These are phyloP conservation scores for Botryotinia calthae DNA, from an alignment of 2,329 filamentous ascomycete genomes.

Conservation along the genomic window DNA sequence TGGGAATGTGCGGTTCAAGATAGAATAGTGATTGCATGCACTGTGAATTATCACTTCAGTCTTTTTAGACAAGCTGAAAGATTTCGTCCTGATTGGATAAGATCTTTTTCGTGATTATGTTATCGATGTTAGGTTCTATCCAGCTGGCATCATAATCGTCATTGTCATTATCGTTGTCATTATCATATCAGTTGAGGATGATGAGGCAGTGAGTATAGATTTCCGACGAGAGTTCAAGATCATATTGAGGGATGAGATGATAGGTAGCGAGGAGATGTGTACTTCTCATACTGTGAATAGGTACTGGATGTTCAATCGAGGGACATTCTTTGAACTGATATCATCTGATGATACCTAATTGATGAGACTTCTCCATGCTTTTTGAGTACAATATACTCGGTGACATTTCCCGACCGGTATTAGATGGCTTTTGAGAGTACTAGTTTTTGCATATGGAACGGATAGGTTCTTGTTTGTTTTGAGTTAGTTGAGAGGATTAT, in stretches of 20 bases:
- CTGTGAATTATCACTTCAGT: neutral
- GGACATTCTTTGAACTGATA: neutral
- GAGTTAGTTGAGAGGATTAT: fast-evolving
- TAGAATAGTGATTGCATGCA: neutral
- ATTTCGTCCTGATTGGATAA: neutral
- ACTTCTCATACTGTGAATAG: neutral
- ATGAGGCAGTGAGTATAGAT: neutral
- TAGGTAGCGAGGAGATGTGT: no score
- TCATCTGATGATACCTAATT: fast-evolving
- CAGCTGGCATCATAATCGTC: fast-evolving
- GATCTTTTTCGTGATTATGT: fast-evolving
- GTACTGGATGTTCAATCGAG: fast-evolving
- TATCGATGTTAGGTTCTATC: fast-evolving
- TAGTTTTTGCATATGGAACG: neutral
- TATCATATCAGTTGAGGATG: neutral
- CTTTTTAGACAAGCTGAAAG: fast-evolving
- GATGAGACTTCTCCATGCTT: neutral
- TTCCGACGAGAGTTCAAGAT: neutral
- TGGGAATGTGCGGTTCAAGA: no score
- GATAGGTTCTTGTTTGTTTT: neutral
- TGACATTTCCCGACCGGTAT: fast-evolving
- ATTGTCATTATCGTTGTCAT: neutral
- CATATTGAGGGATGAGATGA: neutral
- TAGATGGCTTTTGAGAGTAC: neutral
- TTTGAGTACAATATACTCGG: neutral